Conservation (phyloP, 768 basidiomycete genomes). For the Epithele typhae region DNA sequence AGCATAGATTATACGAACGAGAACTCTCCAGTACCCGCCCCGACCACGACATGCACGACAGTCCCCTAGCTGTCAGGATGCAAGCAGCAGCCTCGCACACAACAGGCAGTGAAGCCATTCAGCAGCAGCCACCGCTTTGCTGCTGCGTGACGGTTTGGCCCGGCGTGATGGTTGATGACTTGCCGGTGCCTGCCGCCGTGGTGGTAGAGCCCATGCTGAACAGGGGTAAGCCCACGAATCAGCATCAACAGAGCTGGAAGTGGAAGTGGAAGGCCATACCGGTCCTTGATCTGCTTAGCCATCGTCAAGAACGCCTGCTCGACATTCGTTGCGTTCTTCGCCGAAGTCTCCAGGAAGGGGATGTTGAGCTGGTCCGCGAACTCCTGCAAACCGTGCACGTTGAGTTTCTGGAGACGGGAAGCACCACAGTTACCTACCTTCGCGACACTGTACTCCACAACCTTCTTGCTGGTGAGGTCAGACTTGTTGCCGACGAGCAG, state of each 20-base stretch:
- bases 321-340: constrained; percentile 97
- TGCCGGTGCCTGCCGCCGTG: constrained; percentile 61
- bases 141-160: constrained; percentile 82
- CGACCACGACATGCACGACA: constrained; percentile 2
- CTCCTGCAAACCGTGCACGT: too few relatives aligned
- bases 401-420: too few relatives aligned
- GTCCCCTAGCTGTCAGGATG: constrained; percentile 1
- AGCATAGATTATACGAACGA: constrained; percentile 25
- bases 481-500: constrained; percentile 98
- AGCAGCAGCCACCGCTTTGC: constrained; percentile 77
- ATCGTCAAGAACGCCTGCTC: constrained; percentile 99
- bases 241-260: too few relatives aligned
- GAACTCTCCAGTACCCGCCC: constrained; percentile 17
- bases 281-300: constrained; percentile 94
- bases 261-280: constrained; percentile 53
- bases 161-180: constrained; percentile 79
- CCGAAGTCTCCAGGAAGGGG: constrained; percentile 98
- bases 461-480: constrained; percentile 95
- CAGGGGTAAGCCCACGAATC: too few relatives aligned
- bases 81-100: constrained; percentile 2
- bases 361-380: constrained; percentile 93
- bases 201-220: constrained; percentile 81
- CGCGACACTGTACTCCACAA: constrained; percentile 83
- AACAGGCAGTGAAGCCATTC: constrained; percentile 24
- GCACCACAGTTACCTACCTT: constrained; percentile 47